Evolutionary conservation across 805 yeast species (phyloP).

Genomic region (Metschnikowia kofuensis): DNA sequence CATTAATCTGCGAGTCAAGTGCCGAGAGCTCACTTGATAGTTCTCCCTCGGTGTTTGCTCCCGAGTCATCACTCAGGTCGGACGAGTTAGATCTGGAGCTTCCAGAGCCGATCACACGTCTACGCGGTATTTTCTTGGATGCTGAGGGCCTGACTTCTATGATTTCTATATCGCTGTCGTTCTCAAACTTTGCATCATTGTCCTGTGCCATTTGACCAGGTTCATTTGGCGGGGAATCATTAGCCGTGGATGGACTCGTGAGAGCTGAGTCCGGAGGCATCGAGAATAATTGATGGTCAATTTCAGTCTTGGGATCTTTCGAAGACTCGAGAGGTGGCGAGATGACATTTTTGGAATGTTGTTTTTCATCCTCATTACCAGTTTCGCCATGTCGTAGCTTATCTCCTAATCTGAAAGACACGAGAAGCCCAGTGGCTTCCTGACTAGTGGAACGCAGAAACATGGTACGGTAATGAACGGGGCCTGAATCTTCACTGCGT

Average conservation of each 20-base stretch:
- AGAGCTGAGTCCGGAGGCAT: background rate
- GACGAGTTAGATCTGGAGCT: background rate
- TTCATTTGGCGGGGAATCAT: background rate
- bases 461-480: slow-evolving; percentile 10
- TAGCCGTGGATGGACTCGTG: background rate
- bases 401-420: slow-evolving; percentile 11
- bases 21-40: slow-evolving; percentile 14
- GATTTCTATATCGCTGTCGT: slow-evolving; percentile 18
- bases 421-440: slow-evolving; percentile 7
- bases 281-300: background rate
- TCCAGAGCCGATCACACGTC: background rate
- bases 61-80: background rate
- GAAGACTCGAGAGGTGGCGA: background rate
- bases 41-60: background rate
- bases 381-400: slow-evolving; percentile 8
- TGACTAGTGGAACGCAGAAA: slow-evolving; percentile 9
- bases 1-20: slow-evolving; percentile 15
- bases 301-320: background rate
- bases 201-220: background rate
- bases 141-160: slow-evolving; percentile 11
- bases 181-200: background rate
- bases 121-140: background rate
- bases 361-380: background rate
- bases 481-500: slow-evolving; percentile 6
- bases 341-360: background rate